Conservation (phyloP, 441 rosid species). For the Omphalea diandra region DNA sequence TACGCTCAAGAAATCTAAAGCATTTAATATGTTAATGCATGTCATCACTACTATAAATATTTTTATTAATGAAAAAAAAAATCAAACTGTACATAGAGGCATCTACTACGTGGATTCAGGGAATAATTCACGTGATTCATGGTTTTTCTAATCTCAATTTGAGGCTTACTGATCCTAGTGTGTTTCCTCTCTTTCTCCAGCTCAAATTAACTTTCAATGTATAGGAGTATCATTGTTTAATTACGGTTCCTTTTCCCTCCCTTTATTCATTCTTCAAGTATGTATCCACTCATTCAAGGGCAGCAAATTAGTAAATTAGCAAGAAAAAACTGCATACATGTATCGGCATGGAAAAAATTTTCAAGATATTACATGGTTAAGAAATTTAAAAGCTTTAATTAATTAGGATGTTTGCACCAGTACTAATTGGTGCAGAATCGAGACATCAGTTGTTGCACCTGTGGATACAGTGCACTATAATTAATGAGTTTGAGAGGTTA, state of each 20-base stretch:
- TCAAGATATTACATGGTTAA: not conserved
- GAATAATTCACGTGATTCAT: conserved; percentile 45
- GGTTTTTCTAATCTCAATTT: conserved; percentile 13
- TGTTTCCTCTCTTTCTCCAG: not conserved
- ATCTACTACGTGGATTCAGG: conserved; percentile 47
- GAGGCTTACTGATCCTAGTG: not conserved
- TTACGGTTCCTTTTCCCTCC: too few relatives aligned
- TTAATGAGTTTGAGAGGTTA: too few relatives aligned
- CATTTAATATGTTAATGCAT: conserved; percentile 18
- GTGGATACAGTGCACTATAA: not conserved
- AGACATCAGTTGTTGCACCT: not conserved
- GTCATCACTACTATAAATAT: not conserved
- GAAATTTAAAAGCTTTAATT: not conserved
- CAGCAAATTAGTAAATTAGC: not conserved
- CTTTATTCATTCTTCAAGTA: too few relatives aligned
- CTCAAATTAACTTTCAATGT: conserved; percentile 1
- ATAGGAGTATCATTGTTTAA: too few relatives aligned
- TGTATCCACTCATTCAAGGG: not conserved
- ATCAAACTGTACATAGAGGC: too few relatives aligned
- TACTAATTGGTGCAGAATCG: not conserved
- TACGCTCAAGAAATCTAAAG: conserved; percentile 37
- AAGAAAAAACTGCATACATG: not conserved
- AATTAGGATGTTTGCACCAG: not conserved
- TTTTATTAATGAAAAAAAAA: too few relatives aligned
- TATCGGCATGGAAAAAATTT: not conserved